phyloP scores from a whole-genome alignment of 2,329 filamentous ascomycete genomes.

The Aureobasidium sp. region DNA sequence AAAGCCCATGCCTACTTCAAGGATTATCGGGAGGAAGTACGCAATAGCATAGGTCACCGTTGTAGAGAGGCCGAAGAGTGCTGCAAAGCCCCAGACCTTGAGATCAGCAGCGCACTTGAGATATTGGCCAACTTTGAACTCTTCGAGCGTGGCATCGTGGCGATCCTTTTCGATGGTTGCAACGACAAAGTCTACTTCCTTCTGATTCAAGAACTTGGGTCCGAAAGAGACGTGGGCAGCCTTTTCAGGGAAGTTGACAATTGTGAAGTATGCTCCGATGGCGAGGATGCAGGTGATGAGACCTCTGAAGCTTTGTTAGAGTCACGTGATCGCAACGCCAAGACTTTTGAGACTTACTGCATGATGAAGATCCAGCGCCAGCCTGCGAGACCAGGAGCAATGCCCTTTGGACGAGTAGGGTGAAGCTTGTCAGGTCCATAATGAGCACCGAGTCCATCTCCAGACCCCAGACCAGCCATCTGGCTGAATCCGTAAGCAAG shows the following conservation, averaged over 20 bases:
- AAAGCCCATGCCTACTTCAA: constrained; percentile 31
- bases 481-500: constrained; percentile 30
- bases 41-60: constrained; percentile 38
- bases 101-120: constrained; percentile 41
- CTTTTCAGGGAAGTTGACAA: constrained; percentile 40
- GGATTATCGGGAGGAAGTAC: constrained; percentile 33
- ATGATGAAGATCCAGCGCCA: constrained; percentile 39
- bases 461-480: constrained; percentile 41
- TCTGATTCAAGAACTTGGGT: constrained; percentile 38
- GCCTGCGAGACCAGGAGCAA: constrained; percentile 33
- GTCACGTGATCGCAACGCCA: neutral
- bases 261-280: constrained; percentile 34
- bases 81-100: constrained; percentile 50
- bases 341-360: constrained; percentile 23
- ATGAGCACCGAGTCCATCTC: constrained; percentile 26
- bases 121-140: constrained; percentile 43
- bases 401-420: constrained; percentile 20
- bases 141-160: constrained; percentile 42
- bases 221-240: constrained; percentile 19
- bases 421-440: constrained; percentile 26
- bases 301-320: constrained; percentile 16
- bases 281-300: constrained; percentile 36
- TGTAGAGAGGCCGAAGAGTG: constrained; percentile 55
- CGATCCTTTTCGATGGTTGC: constrained; percentile 47
- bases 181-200: constrained; percentile 44